Percentiles rank a stretch among this genome's conserved stretches.
These are phyloP conservation scores for Oxytropis ochrocephala DNA, from an alignment of 306 rosid species.

Conservation along the genomic window DNA sequence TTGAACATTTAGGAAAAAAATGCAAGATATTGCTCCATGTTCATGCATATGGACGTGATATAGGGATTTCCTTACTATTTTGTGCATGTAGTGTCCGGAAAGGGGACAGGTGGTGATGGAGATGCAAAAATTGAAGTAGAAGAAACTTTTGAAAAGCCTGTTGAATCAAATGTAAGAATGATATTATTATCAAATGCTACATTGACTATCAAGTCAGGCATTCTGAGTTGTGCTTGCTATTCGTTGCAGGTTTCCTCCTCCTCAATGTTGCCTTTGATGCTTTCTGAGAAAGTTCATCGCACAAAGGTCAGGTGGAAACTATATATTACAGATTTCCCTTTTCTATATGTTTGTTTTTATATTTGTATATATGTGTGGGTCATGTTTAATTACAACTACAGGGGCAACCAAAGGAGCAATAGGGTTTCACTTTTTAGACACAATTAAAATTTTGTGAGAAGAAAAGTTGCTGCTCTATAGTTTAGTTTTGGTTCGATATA, in stretches of 20 bases:
- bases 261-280: conserved; percentile 73
- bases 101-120: conserved; percentile 37
- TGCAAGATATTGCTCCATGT: conserved; percentile 10
- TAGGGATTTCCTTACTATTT: conserved; percentile 10
- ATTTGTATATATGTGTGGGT: background rate
- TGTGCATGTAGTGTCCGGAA: conserved; percentile 18
- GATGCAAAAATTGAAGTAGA: conserved; percentile 47
- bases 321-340: conserved; percentile 9
- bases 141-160: conserved; percentile 51
- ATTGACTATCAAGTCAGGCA: conserved; percentile 13
- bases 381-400: background rate
- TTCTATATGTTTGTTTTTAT: background rate
- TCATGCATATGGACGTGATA: background rate
- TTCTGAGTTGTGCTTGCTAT: conserved; percentile 22
- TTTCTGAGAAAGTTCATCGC: conserved; percentile 81
- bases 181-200: background rate
- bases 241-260: conserved; percentile 71
- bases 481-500: conserved; percentile 4
- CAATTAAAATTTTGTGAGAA: background rate
- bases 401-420: background rate
- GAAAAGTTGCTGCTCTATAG: background rate
- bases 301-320: conserved; percentile 56
- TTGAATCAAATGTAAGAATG: conserved; percentile 54
- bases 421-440: background rate
- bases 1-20: background rate